Conservation (phyloP, 352 stramenopile species). For the Pythium sp. region DNA sequence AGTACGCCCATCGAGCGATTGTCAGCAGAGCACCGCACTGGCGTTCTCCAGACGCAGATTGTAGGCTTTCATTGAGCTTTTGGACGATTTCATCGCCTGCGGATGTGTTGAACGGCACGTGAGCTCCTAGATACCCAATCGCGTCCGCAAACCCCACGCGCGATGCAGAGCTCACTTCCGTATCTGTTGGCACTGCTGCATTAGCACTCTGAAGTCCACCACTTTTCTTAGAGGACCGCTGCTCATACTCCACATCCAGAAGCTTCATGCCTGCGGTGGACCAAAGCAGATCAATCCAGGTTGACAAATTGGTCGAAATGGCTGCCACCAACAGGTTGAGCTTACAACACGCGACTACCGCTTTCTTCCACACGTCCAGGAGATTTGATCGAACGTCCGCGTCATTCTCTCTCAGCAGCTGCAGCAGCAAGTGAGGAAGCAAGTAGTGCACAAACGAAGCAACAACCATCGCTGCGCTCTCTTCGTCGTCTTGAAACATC, state of each 20-base stretch:
- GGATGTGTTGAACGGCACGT: slow-evolving; percentile 22
- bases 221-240: slow-evolving; percentile 2
- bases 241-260: slow-evolving; percentile 27
- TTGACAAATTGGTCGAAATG: slow-evolving; percentile 19
- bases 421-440: slow-evolving; percentile 59
- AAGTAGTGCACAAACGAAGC: slow-evolving; percentile 23
- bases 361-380: slow-evolving; percentile 38
- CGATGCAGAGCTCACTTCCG: slow-evolving; percentile 26
- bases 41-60: slow-evolving; percentile 41
- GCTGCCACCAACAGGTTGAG: slow-evolving; percentile 22
- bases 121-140: slow-evolving; percentile 37
- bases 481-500: slow-evolving; percentile 26
- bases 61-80: slow-evolving; percentile 27
- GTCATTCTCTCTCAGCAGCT: slow-evolving; percentile 52
- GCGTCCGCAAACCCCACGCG: slow-evolving; percentile 61
- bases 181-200: neutral
- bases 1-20: slow-evolving; percentile 48
- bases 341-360: slow-evolving; percentile 26
- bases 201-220: neutral
- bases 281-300: slow-evolving; percentile 60
- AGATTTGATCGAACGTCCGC: slow-evolving; percentile 26
- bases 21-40: slow-evolving; percentile 60
- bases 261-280: slow-evolving; percentile 26
- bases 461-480: neutral
- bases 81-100: slow-evolving; percentile 23